These are phyloP conservation scores for Mycena citricolor DNA, from an alignment of 1,284 basidiomycete species.

Conservation along the genomic window DNA sequence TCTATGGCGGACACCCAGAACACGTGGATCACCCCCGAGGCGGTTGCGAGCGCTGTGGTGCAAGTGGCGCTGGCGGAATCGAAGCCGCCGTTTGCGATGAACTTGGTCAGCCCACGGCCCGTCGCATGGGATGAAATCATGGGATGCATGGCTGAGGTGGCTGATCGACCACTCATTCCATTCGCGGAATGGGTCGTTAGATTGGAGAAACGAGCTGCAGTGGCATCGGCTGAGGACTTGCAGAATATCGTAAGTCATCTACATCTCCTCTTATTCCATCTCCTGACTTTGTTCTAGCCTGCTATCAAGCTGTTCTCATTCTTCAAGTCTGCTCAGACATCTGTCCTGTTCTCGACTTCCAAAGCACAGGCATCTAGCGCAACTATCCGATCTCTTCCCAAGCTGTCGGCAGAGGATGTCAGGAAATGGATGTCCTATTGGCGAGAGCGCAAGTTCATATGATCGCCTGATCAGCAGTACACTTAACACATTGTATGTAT, in stretches of 20 bases:
- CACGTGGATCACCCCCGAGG: not conserved
- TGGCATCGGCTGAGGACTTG: no score
- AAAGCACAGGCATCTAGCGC: no score
- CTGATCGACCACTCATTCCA: slow-evolving; percentile 5
- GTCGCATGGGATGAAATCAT: slow-evolving; percentile 1
- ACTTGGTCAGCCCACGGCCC: slow-evolving; percentile 2
- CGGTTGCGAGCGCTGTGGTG: not conserved
- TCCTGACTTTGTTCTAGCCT: slow-evolving; percentile 1
- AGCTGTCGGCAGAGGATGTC: slow-evolving; percentile 6
- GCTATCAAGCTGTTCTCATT: slow-evolving; percentile 5
- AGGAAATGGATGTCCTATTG: slow-evolving; percentile 3
- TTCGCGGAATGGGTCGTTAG: slow-evolving; percentile 5
- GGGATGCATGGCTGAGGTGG: not conserved
- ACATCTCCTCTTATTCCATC: slow-evolving; percentile 1
- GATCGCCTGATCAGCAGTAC: no score
- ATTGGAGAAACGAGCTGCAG: no score
- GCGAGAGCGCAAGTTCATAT: no score
- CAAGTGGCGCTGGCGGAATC: slow-evolving; percentile 5
- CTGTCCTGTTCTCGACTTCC: not conserved
- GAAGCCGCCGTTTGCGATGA: slow-evolving; percentile 3
- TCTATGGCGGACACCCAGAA: slow-evolving; percentile 2
- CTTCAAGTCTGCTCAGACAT: slow-evolving; percentile 2
- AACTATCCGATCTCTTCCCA: no score
- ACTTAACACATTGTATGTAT: no score
- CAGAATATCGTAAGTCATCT: no score